phyloP scores from a whole-genome alignment of 257 asterid genomes.

The Plantago major region DNA sequence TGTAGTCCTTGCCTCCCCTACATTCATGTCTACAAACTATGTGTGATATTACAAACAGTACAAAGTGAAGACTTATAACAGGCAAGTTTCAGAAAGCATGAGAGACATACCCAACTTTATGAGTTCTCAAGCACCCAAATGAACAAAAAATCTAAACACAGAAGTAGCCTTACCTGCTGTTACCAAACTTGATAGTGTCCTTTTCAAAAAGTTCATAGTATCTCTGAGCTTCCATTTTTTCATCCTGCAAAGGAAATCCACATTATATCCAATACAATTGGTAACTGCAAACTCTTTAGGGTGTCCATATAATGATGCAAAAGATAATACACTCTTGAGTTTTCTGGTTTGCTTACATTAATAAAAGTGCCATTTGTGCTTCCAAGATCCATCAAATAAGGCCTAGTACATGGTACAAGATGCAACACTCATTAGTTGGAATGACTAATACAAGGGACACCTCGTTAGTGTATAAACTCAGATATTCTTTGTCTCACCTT shows the following conservation, averaged over 20 bases:
- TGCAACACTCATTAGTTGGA: slow-evolving; percentile 12
- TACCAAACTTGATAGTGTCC: slow-evolving; percentile 91
- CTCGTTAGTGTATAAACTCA: slow-evolving; percentile 17
- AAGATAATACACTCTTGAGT: not conserved
- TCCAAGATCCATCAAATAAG: slow-evolving; percentile 95
- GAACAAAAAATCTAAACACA: not conserved
- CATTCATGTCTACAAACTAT: slow-evolving; percentile 2
- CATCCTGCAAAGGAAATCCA: slow-evolving; percentile 48
- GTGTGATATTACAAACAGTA: not conserved
- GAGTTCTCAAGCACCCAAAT: slow-evolving; percentile 18
- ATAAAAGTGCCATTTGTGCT: slow-evolving; percentile 93
- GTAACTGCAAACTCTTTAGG: slow-evolving; percentile 7
- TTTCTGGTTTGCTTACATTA: slow-evolving; percentile 55
- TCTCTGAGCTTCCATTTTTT: slow-evolving; percentile 69
- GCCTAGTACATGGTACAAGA: slow-evolving; percentile 45
- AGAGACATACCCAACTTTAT: not conserved
- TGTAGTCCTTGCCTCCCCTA: not conserved
- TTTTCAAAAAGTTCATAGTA: slow-evolving; percentile 83
- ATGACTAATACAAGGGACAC: slow-evolving; percentile 9
- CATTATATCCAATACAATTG: not conserved
- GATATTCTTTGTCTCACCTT: slow-evolving; percentile 40
- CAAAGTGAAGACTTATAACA: not conserved
- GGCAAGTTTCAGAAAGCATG: not conserved
- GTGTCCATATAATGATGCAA: slow-evolving; percentile 13
- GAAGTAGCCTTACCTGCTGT: slow-evolving; percentile 67